Evolutionary conservation across 1,284 basidiomycete genomes (phyloP).

Genomic region (Sutorius eximius): DNA sequence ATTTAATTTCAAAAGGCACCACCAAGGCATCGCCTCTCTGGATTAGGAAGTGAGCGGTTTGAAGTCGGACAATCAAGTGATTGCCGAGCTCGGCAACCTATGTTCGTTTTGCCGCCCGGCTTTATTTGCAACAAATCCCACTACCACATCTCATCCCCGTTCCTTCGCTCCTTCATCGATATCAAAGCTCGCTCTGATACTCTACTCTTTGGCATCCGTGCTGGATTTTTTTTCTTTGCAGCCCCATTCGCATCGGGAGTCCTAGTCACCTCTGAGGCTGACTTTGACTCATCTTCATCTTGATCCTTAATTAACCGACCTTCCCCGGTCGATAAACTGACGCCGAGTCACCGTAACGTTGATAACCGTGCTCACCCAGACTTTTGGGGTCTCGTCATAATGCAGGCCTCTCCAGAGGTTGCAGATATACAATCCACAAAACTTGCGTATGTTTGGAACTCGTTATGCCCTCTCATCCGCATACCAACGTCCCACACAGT

Average conservation of each 20-base stretch:
- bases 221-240: constrained; percentile 1
- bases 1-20: constrained; percentile 30
- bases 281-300: constrained; percentile 30
- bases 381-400: constrained; percentile 24
- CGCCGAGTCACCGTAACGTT: constrained; percentile 41
- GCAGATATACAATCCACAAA: constrained; percentile 35
- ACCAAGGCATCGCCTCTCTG: constrained; percentile 24
- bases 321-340: constrained; percentile 42
- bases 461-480: constrained; percentile 8
- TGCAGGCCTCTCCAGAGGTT: constrained; percentile 30
- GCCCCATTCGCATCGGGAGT: not conserved
- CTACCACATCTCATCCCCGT: constrained; percentile 34
- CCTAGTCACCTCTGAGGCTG: constrained; percentile 6
- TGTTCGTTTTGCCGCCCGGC: constrained; percentile 39
- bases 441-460: constrained; percentile 21
- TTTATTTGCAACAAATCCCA: constrained; percentile 43
- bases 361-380: constrained; percentile 34
- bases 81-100: constrained; percentile 40
- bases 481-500: constrained; percentile 26
- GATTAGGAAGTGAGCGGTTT: constrained; percentile 36
- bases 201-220: constrained; percentile 9
- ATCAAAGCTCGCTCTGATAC: constrained; percentile 19
- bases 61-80: constrained; percentile 38
- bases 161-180: constrained; percentile 35
- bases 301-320: constrained; percentile 41